Base-by-base conservation (phyloP, 352 stramenopile genomes). In the Phytophthora vignae region DNA sequence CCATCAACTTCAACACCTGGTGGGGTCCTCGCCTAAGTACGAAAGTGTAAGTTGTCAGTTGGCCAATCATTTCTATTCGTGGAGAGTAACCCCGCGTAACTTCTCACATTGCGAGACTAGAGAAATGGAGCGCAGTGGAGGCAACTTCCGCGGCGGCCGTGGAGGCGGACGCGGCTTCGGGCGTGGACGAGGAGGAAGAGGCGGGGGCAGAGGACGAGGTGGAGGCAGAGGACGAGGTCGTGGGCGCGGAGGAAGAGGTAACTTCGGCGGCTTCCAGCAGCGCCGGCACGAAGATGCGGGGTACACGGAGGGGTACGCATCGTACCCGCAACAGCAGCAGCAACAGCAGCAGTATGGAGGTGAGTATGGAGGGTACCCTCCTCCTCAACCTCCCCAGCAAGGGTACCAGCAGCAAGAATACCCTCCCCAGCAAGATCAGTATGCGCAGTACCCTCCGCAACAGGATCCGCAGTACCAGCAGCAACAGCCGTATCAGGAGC, bases 201-300 rank as follows among this genome's bases (percentile, higher is more conserved):
- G 77, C 12, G 42, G 36, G 2, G 36, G 36, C 14, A 42, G 36
- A 42, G 36, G 36, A 17, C 12, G 11, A 17, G 36, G 36, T 4
- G 36, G 36, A 17, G 36, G 36, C 36, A 15, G 78, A 60, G 74
- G 80, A 65, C 55, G 77, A 17, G 73, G 82, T 76, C 52, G 79
- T 0, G 72, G 74, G 7, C 59, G 72, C 40, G 65, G 71, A 11
- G 58, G 60, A 17, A 44, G 77, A 29, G 40, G 60, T 5, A 55
- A 60, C 55, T 63, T 53, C 22, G 22, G 22, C 42, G 62, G 55
- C 17, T 74, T 73, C 48, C 73, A 78, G 25, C 66, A 71, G 21
- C 69, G 65, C 4, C 69, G 70, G 4, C 48, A 71, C 14, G 64
- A 72, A 44, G 62, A 75, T 14, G 38, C 71, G 55, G 64, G 73